phyloP scores from a whole-genome alignment of 495 filamentous ascomycete species.

The Annulohypoxylon moriforme region DNA sequence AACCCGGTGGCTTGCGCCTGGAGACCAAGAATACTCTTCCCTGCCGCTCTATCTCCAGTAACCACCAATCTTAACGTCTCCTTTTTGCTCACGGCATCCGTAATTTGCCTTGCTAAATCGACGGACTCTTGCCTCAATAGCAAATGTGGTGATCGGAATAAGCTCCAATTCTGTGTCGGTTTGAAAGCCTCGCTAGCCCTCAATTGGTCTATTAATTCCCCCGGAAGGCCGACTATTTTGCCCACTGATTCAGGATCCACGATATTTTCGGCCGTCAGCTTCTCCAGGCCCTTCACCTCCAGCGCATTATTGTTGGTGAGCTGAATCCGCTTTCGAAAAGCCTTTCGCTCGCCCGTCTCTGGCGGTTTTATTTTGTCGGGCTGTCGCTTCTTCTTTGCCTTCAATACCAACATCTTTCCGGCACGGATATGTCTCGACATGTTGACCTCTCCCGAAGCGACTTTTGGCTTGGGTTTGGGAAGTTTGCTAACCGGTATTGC shows the following conservation, averaged over 20 bases:
- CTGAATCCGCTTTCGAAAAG: constrained; percentile 85
- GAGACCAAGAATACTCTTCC: constrained; percentile 86
- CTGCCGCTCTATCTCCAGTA: constrained; percentile 76
- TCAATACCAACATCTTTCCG: constrained; percentile 54
- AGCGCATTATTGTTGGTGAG: constrained; percentile 94
- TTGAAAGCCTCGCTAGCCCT: constrained; percentile 89
- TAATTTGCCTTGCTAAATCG: constrained; percentile 72
- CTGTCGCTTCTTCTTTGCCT: constrained; percentile 65
- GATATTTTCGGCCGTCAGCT: constrained; percentile 68
- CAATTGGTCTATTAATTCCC: constrained; percentile 78
- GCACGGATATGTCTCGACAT: constrained; percentile 42
- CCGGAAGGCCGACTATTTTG: constrained; percentile 74
- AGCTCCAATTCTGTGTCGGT: constrained; percentile 84
- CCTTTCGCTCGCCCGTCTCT: constrained; percentile 82
- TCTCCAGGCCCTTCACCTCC: constrained; percentile 71
- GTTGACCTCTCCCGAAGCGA: constrained; percentile 37
- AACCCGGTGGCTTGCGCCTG: constrained; percentile 88
- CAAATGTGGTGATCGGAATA: constrained; percentile 83
- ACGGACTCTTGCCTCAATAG: constrained; percentile 80
- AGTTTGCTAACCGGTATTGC: constrained; percentile 13
- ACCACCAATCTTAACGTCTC: constrained; percentile 73
- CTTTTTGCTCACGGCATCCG: constrained; percentile 62
- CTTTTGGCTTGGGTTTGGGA: constrained; percentile 13
- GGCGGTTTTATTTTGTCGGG: constrained; percentile 61
- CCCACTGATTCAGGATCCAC: constrained; percentile 66